phyloP scores from a whole-genome alignment of 2,329 filamentous ascomycete species.

The Xylariaceae sp. region DNA sequence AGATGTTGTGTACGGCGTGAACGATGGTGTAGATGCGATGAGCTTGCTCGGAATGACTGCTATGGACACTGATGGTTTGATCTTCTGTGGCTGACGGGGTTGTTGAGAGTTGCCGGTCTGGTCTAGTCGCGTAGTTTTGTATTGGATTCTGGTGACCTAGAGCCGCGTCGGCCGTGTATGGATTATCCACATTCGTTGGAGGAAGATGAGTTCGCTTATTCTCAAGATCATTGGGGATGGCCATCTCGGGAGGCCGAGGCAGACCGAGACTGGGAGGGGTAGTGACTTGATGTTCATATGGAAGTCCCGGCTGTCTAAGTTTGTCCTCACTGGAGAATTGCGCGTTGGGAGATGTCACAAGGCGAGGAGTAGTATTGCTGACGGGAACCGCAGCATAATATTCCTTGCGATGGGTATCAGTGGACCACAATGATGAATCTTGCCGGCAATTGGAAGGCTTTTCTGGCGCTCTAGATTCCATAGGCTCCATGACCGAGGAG shows the following conservation, averaged over 20 bases:
- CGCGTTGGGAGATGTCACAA: not conserved
- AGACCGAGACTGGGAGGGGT: not conserved
- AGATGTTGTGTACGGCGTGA: constrained; percentile 21
- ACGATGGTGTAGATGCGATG: constrained; percentile 12
- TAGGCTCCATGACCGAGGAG: constrained; percentile 4
- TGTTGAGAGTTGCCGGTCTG: not conserved
- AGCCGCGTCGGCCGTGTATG: not conserved
- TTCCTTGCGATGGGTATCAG: not conserved
- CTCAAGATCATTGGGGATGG: not conserved
- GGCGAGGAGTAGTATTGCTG: not conserved
- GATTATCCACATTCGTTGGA: not conserved
- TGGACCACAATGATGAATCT: not conserved
- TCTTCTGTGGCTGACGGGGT: not conserved
- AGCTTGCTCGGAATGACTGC: constrained; percentile 7
- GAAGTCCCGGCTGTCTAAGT: not conserved
- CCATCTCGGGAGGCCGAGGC: not conserved
- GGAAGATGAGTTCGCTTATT: not conserved
- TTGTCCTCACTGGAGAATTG: not conserved
- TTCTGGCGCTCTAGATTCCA: not conserved
- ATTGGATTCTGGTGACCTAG: not conserved
- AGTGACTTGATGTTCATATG: not conserved
- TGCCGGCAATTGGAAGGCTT: not conserved
- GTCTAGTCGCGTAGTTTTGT: not conserved
- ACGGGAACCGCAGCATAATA: not conserved
- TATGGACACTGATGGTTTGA: constrained; percentile 13